phyloP scores from a whole-genome alignment of 2,329 filamentous ascomycete species.

The Tolypocladium capitatum region DNA sequence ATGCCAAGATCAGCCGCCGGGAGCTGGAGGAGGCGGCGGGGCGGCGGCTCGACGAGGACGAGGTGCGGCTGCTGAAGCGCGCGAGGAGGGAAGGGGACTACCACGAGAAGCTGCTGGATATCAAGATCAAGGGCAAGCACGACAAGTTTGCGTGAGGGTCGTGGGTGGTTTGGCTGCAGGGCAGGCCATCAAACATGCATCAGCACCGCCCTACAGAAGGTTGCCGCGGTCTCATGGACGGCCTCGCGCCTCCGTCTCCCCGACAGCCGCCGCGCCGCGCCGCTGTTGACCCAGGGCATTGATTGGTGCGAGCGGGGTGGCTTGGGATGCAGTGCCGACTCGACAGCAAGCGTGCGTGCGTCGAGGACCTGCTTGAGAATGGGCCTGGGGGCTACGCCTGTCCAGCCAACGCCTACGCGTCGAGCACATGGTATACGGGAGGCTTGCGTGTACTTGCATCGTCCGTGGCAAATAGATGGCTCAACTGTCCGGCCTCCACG shows the following conservation, averaged over 20 bases:
- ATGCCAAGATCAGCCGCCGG: conserved; percentile 72
- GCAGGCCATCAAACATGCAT: too few species aligned
- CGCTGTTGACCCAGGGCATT: background rate
- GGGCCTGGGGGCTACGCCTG: background rate
- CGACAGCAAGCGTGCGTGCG: background rate
- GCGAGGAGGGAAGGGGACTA: conserved; percentile 80
- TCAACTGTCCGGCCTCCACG: conserved; percentile 30
- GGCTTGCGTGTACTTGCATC: too few species aligned
- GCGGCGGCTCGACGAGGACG: conserved; percentile 64
- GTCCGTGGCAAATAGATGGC: background rate
- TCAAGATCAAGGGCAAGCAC: conserved; percentile 87
- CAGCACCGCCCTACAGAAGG: too few species aligned
- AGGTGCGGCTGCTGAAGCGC: conserved; percentile 71
- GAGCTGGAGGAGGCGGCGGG: conserved; percentile 77
- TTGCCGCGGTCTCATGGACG: too few species aligned
- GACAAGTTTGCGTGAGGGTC: conserved; percentile 51
- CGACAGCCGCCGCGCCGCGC: too few species aligned
- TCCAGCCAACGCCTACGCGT: background rate
- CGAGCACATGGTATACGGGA: background rate
- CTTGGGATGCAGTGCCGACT: background rate
- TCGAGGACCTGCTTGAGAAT: too few species aligned
- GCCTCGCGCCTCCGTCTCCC: too few species aligned
- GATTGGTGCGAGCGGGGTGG: background rate
- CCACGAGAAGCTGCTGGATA: conserved; percentile 71
- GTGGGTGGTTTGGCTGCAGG: too few species aligned